Percentiles rank a stretch among this genome's conserved stretches.
These are phyloP conservation scores for Nidularia sp. DNA, from an alignment of 768 basidiomycete genomes.

Conservation along the genomic window DNA sequence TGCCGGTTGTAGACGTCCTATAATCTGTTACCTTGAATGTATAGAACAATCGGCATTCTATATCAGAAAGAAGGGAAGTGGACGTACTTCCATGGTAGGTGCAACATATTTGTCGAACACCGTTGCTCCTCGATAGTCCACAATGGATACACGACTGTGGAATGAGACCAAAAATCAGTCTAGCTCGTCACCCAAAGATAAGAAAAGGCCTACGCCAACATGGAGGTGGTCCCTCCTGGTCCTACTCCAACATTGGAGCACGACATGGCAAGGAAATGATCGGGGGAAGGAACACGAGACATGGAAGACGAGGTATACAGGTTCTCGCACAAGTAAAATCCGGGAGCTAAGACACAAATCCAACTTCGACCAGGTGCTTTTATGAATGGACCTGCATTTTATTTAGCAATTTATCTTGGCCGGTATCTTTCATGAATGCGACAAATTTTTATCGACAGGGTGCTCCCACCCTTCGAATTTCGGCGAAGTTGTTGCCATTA, in stretches of 20 bases:
- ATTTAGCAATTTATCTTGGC: background rate
- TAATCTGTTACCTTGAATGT: conserved; percentile 60
- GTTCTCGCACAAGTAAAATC: no score
- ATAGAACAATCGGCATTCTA: background rate
- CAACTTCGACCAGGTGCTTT: no score
- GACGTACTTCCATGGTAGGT: conserved; percentile 49
- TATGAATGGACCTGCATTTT: background rate
- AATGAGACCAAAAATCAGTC: background rate
- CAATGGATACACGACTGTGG: conserved; percentile 42
- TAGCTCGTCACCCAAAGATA: background rate
- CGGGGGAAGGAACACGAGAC: conserved; percentile 31
- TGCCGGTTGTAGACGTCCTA: conserved; percentile 60
- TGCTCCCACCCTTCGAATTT: conserved; percentile 7
- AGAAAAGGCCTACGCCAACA: conserved; percentile 64
- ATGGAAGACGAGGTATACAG: conserved; percentile 10
- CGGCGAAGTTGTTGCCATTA: conserved; percentile 20
- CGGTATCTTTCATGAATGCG: background rate
- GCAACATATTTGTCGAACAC: conserved; percentile 63
- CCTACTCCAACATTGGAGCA: conserved; percentile 76
- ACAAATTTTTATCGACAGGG: background rate
- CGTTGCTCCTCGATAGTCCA: conserved; percentile 53
- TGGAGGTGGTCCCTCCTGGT: conserved; percentile 75
- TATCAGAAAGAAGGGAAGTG: background rate
- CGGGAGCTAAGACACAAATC: no score
- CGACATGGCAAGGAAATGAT: conserved; percentile 53